These are phyloP conservation scores for Neovahlkampfia damariscottae DNA, from an alignment of 78 protist genomes.

Conservation along the genomic window DNA sequence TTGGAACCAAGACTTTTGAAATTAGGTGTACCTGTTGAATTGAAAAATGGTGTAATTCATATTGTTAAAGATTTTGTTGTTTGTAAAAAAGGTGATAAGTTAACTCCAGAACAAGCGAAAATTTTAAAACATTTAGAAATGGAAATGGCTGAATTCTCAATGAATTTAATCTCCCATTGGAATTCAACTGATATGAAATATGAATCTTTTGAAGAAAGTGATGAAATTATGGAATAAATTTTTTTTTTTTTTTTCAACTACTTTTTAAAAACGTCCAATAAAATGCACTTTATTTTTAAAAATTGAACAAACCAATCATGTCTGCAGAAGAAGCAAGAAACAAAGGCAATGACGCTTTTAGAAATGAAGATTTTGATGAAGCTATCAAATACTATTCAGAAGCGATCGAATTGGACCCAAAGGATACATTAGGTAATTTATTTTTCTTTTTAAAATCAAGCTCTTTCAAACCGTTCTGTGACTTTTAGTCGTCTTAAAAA, in stretches of 20 bases:
- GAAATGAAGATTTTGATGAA: not conserved
- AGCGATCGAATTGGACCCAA: conserved; percentile 10
- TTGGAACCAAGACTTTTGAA: not conserved
- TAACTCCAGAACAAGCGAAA: not conserved
- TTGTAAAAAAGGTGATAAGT: not conserved
- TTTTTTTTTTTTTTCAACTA: not conserved
- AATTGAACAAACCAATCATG: too few relatives aligned
- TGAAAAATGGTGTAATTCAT: not conserved
- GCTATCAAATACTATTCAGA: conserved; percentile 21
- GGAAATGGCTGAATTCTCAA: not conserved
- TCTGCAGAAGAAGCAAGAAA: not conserved
- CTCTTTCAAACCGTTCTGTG: too few relatives aligned
- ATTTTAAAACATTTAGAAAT: not conserved
- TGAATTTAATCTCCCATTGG: not conserved
- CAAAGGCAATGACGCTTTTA: conserved; percentile 25
- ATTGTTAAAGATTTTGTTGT: not conserved
- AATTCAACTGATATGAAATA: not conserved
- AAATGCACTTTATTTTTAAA: not conserved
- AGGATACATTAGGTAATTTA: too few relatives aligned
- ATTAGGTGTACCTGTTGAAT: not conserved
- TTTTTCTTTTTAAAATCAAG: too few relatives aligned
- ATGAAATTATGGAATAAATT: not conserved
- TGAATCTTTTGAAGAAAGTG: not conserved
- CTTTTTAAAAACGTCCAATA: not conserved
- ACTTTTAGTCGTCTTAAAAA: too few relatives aligned